Base-by-base conservation (phyloP, 1,284 basidiomycete species). In the Ganoderma lingzhi region DNA sequence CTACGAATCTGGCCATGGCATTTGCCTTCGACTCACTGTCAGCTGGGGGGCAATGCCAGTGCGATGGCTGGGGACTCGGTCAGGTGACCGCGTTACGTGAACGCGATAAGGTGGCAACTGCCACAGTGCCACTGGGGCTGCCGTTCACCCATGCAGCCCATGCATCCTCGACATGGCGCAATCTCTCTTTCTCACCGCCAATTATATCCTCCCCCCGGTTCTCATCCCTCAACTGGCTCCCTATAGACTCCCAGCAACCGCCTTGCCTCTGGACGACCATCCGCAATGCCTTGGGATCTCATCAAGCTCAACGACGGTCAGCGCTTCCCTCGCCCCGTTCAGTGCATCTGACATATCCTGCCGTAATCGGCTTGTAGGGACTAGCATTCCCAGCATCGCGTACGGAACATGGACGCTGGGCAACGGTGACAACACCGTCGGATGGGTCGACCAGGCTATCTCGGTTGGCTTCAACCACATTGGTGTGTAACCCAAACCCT, bases 361-460 rank as follows among this genome's bases (percentile, higher is more conserved):
- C 30, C 19, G 19, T 17, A 59, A 44, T 23, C 6, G 37, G 17
- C 62, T n/a, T 58, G 32, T 67, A 89, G 87, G 80, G 53, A 76
- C 75, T 35, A 74, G 71, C 58, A 86, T 90, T 35, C 88, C 88
- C 32, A 80, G 81, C 48, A 85, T 90, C 66, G 89, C 86, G 3
- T 90, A 84, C 75, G 88, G 88, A 23, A 85, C 86, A 8, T 88
- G 87, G 68, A 84, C 81, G 58, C 77, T 83, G 9, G 84, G 85
- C 69, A 85, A 84, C 62, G 81, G 81, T 28, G 81, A 82, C 63
- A 73, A 77, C 74, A 66, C 79, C 0, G 76, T 72, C 3, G 74
- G 76, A 62, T 72, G 76, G 44, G 78, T 80, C 63, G 79, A 79
- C 70, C 75, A 79, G 65, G 79, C 79, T 10, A 73, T 80, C 67